Evolutionary conservation across 306 rosid species (phyloP).

Genomic region (Prunus armeniaca): DNA sequence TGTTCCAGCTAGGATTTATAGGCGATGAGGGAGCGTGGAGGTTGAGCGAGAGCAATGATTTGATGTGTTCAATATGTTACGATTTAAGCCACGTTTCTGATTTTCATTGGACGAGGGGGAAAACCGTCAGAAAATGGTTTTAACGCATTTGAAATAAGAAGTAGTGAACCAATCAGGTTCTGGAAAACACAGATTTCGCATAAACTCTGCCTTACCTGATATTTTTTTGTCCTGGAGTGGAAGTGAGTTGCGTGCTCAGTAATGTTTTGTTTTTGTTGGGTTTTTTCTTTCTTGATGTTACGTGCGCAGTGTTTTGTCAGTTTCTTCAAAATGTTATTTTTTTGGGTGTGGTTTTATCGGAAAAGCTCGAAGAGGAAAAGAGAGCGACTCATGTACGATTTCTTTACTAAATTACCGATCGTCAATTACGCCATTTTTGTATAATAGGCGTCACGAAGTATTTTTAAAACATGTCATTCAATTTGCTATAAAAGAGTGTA

Average conservation of each 20-base stretch:
- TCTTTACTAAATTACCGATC: too few species aligned
- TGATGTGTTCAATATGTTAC: neutral
- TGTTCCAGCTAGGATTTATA: conserved; percentile 7
- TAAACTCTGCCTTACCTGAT: neutral
- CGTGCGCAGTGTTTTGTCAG: neutral
- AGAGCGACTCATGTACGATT: too few species aligned
- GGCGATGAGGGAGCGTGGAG: neutral
- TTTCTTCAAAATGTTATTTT: too few species aligned
- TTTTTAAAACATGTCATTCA: too few species aligned
- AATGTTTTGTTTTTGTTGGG: neutral
- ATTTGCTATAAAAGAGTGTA: too few species aligned
- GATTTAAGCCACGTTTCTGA: neutral
- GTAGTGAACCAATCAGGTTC: neutral
- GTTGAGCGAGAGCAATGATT: neutral
- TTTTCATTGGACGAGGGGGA: neutral
- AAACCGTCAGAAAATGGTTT: neutral
- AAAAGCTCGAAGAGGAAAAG: too few species aligned
- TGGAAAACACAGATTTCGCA: neutral
- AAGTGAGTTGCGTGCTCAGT: neutral
- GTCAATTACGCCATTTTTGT: too few species aligned
- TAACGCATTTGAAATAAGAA: neutral
- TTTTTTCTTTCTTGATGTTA: neutral
- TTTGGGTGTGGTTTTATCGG: neutral
- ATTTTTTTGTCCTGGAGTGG: neutral
- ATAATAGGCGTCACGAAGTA: too few species aligned